Evolutionary conservation across 768 basidiomycete species (phyloP).

Genomic region (Saitozyma podzolica): DNA sequence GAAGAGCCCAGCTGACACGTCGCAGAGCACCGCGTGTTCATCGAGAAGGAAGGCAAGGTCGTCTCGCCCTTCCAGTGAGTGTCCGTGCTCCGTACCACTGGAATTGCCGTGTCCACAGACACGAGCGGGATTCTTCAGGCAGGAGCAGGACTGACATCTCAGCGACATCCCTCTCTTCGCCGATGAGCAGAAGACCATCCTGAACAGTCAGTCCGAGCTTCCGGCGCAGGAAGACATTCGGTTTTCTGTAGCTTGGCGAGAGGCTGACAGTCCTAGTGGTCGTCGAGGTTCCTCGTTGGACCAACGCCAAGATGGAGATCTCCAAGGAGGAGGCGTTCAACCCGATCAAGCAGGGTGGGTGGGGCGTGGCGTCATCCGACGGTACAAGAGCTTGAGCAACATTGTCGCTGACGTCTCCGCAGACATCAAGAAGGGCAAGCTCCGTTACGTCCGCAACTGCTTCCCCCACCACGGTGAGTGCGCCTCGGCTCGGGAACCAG

Average conservation of each 20-base stretch:
- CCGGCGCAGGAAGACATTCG: no score
- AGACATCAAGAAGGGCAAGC: slow-evolving; percentile 88
- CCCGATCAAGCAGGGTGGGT: slow-evolving; percentile 89
- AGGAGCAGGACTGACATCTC: slow-evolving; percentile 26
- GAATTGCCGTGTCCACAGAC: neutral
- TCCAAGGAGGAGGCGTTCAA: slow-evolving; percentile 98
- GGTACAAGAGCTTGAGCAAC: neutral
- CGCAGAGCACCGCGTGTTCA: slow-evolving; percentile 89
- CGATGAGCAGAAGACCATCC: slow-evolving; percentile 87
- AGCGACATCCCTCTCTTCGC: slow-evolving; percentile 99
- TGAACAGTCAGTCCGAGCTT: slow-evolving; percentile 81
- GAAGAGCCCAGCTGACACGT: neutral
- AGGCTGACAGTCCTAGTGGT: slow-evolving; percentile 36
- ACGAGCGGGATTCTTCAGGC: neutral
- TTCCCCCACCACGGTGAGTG: slow-evolving; percentile 98
- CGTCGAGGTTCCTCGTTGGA: slow-evolving; percentile 78
- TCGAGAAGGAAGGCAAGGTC: slow-evolving; percentile 80
- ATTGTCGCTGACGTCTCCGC: neutral
- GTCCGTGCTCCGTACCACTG: neutral
- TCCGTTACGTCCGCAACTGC: slow-evolving; percentile 98
- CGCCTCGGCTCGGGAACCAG: neutral
- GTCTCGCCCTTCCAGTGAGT: slow-evolving; percentile 54
- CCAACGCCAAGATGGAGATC: slow-evolving; percentile 99
- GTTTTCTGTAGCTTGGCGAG: neutral
- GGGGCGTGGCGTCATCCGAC: neutral